Evolutionary conservation across 257 asterid species (phyloP).

Genomic region (Jasminum sambac): DNA sequence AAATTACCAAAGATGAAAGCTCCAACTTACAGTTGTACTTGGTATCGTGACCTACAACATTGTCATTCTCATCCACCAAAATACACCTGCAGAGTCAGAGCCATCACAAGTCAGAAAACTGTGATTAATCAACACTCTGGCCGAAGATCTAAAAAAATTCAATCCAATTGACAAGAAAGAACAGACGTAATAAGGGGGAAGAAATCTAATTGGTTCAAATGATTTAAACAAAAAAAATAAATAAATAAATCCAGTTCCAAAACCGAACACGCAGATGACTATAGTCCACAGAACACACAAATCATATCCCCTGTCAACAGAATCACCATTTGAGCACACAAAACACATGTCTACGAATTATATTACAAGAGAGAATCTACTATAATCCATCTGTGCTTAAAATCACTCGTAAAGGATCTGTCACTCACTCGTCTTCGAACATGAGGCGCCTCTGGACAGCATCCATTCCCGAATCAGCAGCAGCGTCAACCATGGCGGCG

Average conservation of each 20-base stretch:
- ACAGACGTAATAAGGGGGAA: neutral
- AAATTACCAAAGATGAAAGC: constrained; percentile 1
- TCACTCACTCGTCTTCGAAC: constrained; percentile 91
- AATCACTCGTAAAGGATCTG: neutral
- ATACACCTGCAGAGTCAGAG: constrained; percentile 66
- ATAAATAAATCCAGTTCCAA: neutral
- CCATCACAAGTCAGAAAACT: neutral
- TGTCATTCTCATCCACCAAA: constrained; percentile 87
- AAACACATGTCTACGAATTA: neutral
- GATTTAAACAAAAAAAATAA: neutral
- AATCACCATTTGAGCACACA: neutral
- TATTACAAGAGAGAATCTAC: neutral
- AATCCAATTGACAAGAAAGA: neutral
- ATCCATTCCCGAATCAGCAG: constrained; percentile 77
- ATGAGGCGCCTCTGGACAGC: constrained; percentile 95
- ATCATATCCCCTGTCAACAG: neutral
- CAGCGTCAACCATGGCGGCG: constrained; percentile 52
- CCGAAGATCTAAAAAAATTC: neutral
- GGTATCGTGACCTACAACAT: constrained; percentile 87
- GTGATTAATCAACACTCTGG: neutral
- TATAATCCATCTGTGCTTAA: neutral
- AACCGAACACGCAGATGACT: neutral
- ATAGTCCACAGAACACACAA: neutral
- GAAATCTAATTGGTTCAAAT: neutral
- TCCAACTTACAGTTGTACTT: constrained; percentile 81